Base-by-base conservation (phyloP, 495 filamentous ascomycete species). In the Acidiella bohemica region DNA sequence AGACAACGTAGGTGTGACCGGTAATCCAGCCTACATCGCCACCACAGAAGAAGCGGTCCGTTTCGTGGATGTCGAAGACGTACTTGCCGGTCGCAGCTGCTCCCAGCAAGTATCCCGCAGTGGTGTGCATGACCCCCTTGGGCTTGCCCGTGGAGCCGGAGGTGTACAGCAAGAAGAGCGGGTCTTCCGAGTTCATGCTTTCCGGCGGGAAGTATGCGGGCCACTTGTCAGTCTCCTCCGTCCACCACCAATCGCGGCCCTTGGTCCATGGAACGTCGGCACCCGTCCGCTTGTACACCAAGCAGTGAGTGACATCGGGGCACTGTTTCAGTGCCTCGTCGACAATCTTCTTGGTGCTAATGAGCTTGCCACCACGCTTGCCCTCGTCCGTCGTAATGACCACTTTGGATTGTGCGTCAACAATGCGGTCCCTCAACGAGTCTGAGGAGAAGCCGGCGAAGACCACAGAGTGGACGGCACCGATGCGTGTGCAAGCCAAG, bases 21-120 rank as follows among this genome's bases (percentile, higher is more conserved):
- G 92, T 96, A 56, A 99, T 96, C 90, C 90, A 99, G 51, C 90
- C 90, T 36, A 99, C 86, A 57, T 99, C 90, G 59, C 92, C 92
- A 59, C 84, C 90, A 53, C 90, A 96, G 73, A 95, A 96, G 68
- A 86, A 95, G 40, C 71, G 73, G 62, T 99, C 90, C 36, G 75
- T 76, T 33, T 86, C 79, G 51, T 99, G 90, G 48, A 99, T 90
- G 58, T 99, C 92, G 57, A 99, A 99, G 39, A 95, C 87, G 54
- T 99, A 96, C 63, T 95, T 99, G 51, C 85, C 92, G 26, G 90
- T 96, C 53, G 77, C 67, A 6, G 92, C 90, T 16, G 88, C 90
- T 27, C 90, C 90, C 8, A 96, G 62, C 18, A 96, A 75, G 60
- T 96, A 96, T 25, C 90, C 90, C 41, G 68, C 92, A 43, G 90